Conservation (phyloP, 73 alveolate genomes). For the Tetrahymena thermophila region DNA sequence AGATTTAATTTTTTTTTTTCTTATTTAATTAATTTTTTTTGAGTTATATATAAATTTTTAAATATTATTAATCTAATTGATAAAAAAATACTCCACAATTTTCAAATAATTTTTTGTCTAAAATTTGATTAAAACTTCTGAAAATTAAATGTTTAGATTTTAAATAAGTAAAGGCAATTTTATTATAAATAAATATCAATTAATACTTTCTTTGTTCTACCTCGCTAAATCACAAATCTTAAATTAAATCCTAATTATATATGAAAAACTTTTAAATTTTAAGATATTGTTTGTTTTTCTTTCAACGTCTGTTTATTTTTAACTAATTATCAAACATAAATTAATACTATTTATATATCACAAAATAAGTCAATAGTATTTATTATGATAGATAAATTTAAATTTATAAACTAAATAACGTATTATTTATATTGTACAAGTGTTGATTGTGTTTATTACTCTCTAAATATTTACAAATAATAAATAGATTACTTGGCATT, state of each 20-base stretch:
- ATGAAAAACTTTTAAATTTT: neutral
- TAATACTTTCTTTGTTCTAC: neutral
- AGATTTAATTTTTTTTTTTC: neutral
- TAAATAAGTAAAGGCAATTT: neutral
- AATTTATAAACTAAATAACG: too few species aligned
- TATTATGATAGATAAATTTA: too few species aligned
- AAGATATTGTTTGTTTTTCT: neutral
- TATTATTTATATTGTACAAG: too few species aligned
- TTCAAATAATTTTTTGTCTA: neutral
- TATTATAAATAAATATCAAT: neutral
- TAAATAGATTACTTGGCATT: too few species aligned
- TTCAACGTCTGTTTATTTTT: neutral
- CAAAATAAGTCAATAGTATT: too few species aligned
- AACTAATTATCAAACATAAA: neutral
- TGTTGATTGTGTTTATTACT: too few species aligned
- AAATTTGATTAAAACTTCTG: neutral
- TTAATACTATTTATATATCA: neutral
- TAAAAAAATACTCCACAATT: neutral
- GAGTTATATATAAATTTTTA: neutral
- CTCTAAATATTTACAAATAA: too few species aligned
- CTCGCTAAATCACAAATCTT: neutral
- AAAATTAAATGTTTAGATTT: neutral
- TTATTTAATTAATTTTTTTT: neutral
- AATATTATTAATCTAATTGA: neutral
- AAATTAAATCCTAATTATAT: neutral